phyloP scores from a whole-genome alignment of 164 flowering plant genomes.

The Brasenia schreberi region DNA sequence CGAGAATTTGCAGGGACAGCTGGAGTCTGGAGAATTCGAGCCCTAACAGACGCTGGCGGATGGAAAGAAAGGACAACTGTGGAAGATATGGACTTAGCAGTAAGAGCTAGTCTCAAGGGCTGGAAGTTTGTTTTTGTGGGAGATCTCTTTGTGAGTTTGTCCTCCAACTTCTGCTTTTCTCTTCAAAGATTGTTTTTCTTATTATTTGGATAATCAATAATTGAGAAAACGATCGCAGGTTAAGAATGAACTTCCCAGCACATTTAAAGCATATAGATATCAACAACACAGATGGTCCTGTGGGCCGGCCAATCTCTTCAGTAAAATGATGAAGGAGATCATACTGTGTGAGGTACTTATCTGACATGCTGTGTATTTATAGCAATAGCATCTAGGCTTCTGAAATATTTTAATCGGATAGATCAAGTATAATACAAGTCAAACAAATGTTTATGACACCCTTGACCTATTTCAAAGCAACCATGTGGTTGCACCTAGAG shows the following conservation, averaged over 20 bases:
- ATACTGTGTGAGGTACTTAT: constrained; percentile 22
- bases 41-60: constrained; percentile 59
- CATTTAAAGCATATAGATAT: constrained; percentile 57
- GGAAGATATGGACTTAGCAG: constrained; percentile 78
- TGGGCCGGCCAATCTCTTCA: constrained; percentile 72
- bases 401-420: no score
- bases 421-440: no score
- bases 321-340: constrained; percentile 56
- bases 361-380: not conserved
- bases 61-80: constrained; percentile 78
- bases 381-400: not conserved
- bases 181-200: not conserved
- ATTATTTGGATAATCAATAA: no score
- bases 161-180: not conserved
- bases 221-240: constrained; percentile 20
- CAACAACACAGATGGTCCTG: constrained; percentile 88
- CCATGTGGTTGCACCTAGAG: no score
- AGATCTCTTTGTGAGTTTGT: constrained; percentile 25
- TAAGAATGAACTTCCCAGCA: constrained; percentile 69
- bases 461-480: no score
- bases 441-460: no score
- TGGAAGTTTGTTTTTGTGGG: constrained; percentile 64
- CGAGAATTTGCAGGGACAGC: constrained; percentile 41
- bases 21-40: constrained; percentile 58
- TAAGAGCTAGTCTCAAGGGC: constrained; percentile 60